Percentiles rank a stretch among this genome's conserved stretches.
Conservation (phyloP, 2,329 filamentous ascomycete genomes). For the Ceratocystis lukuohia region DNA sequence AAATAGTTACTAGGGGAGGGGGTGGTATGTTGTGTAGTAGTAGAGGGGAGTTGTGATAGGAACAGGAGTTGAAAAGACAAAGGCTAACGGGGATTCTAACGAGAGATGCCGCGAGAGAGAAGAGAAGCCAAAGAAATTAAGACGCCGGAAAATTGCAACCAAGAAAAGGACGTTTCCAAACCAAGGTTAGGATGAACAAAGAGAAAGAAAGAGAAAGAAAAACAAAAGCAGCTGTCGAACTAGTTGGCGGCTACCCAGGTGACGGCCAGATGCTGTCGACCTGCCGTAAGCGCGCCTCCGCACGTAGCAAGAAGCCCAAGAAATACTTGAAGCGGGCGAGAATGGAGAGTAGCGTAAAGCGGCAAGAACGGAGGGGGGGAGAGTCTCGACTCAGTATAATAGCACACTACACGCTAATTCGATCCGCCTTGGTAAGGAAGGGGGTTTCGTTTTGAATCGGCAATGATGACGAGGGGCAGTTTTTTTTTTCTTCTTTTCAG, state of each 20-base stretch:
- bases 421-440: background rate
- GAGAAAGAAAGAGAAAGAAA: background rate
- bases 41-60: background rate
- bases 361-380: background rate
- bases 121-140: background rate
- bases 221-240: background rate
- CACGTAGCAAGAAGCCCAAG: slow-evolving; percentile 1
- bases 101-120: background rate
- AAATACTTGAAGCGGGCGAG: background rate
- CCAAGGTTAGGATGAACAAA: background rate
- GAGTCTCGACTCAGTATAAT: background rate
- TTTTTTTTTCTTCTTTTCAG: background rate
- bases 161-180: background rate
- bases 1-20: background rate
- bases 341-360: background rate
- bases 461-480: background rate
- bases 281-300: slow-evolving; percentile 6
- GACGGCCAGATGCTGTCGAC: slow-evolving; percentile 7
- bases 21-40: background rate
- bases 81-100: background rate
- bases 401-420: background rate
- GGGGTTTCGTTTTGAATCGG: background rate
- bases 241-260: slow-evolving; percentile 4
- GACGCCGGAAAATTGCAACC: background rate
- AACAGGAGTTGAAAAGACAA: background rate